phyloP scores from a whole-genome alignment of 768 basidiomycete genomes.

The Macrocybe gigantea region DNA sequence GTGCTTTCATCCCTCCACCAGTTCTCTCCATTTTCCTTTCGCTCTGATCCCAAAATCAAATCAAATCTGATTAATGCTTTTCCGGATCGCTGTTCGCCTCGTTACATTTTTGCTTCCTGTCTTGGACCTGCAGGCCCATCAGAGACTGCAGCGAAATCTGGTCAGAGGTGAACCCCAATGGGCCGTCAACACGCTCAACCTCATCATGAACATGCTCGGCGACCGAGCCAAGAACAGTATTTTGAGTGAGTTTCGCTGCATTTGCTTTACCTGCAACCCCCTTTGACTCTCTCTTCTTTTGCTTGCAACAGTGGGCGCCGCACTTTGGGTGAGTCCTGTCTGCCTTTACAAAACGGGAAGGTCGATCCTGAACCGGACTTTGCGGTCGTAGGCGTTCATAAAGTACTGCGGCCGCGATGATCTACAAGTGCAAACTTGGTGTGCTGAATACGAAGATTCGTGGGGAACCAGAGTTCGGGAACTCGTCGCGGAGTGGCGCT shows the following conservation, averaged over 20 bases:
- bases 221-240: constrained; percentile 45
- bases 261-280: neutral
- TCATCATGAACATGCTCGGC: constrained; percentile 41
- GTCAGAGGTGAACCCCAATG: constrained; percentile 31
- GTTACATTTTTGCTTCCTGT: constrained; percentile 1
- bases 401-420: constrained; percentile 59
- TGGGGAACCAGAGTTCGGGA: constrained; percentile 61
- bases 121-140: constrained; percentile 27
- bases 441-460: constrained; percentile 55
- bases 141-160: constrained; percentile 29
- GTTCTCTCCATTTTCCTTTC: neutral
- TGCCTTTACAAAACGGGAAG: neutral
- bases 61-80: constrained; percentile 1
- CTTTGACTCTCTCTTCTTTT: constrained; percentile 1
- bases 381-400: constrained; percentile 46
- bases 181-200: constrained; percentile 36
- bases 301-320: constrained; percentile 44
- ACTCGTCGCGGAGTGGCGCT: constrained; percentile 32
- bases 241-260: constrained; percentile 24
- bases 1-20: neutral
- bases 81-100: constrained; percentile 7
- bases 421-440: constrained; percentile 50
- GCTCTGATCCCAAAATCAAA: no score
- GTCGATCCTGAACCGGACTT: no score
- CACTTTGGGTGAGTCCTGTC: constrained; percentile 51